Base-by-base conservation (phyloP, 495 filamentous ascomycete species). In the Aspergillus nidulans region DNA sequence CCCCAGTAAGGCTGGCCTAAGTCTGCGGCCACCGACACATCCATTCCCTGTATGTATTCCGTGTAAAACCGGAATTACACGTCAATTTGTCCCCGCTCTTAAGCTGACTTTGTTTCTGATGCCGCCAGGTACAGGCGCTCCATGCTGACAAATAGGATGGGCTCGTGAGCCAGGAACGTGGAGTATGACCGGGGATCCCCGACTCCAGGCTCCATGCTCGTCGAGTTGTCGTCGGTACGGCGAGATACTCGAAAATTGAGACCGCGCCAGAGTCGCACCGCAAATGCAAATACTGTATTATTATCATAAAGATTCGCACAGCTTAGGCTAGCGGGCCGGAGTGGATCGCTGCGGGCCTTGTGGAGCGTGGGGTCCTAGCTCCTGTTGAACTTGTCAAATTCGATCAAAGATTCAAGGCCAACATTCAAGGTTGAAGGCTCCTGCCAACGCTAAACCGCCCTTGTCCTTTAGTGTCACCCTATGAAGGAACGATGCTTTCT, bases 301-400 rank as follows among this genome's bases (percentile, higher is more conserved):
- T n/a, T n/a, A n/a, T n/a, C n/a, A n/a, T 49, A 15, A 38, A 49
- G 61, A 59, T 63, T 62, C 58, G 55, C 60, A 57, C 57, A 59
- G 58, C 60, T 61, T 63, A 63, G 63, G 50, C 46, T 63, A 58
- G 56, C 64, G 64, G 64, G 21, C 64, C 64, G 63, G 58, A 59
- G 58, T 66, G 63, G 61, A 61, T 58, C 61, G 58, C 61, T 30
- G 61, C 59, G 60, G 60, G 58, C 53, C 55, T 59, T 53, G 62
- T 64, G 62, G 58, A 59, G 54, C 62, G 49, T 65, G 59, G 58
- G 63, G 63, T 58, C 58, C 52, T 53, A 64, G 58, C 58, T 61
- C 49, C 47, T 50, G 20, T 46, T 8, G 20, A 44, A 12, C 6
- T 38, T 38, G 18, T 30, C 16, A 19, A 26, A 32, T 34, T 48